Percentiles rank a stretch among this genome's conserved stretches.
These are phyloP conservation scores for Lenwebbia sp. DNA, from an alignment of 345 rosid genomes.

Conservation along the genomic window DNA sequence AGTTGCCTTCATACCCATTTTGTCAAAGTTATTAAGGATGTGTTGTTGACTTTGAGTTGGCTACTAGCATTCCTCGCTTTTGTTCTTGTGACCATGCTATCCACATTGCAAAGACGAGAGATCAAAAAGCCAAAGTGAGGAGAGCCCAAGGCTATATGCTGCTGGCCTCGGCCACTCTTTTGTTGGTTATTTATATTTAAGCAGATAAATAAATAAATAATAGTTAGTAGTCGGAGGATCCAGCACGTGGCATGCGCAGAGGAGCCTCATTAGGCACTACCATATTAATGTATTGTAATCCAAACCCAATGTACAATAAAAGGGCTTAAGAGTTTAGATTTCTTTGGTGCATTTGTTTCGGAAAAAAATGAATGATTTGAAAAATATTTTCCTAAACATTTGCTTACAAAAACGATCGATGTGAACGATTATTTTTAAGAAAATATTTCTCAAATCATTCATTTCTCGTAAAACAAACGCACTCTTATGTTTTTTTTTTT, in stretches of 20 bases:
- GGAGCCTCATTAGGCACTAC: neutral
- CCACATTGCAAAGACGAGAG: neutral
- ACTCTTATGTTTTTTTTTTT: too few species aligned
- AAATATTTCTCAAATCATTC: too few species aligned
- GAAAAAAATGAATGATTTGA: too few species aligned
- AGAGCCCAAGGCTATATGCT: neutral
- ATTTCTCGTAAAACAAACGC: too few species aligned
- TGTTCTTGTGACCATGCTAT: neutral
- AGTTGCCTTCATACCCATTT: neutral
- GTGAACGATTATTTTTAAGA: too few species aligned
- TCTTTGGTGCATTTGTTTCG: too few species aligned
- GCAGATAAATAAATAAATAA: neutral
- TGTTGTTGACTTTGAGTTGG: neutral
- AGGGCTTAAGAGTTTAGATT: too few species aligned
- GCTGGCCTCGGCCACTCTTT: neutral
- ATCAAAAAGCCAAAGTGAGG: neutral
- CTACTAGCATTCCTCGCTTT: neutral
- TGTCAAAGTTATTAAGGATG: neutral
- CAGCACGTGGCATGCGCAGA: neutral
- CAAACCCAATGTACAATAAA: neutral
- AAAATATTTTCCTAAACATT: too few species aligned
- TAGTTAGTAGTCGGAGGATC: neutral
- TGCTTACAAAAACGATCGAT: too few species aligned
- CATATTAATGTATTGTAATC: neutral
- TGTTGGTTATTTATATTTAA: neutral